Conservation (phyloP, 441 rosid genomes). For the Populus hybrid region DNA sequence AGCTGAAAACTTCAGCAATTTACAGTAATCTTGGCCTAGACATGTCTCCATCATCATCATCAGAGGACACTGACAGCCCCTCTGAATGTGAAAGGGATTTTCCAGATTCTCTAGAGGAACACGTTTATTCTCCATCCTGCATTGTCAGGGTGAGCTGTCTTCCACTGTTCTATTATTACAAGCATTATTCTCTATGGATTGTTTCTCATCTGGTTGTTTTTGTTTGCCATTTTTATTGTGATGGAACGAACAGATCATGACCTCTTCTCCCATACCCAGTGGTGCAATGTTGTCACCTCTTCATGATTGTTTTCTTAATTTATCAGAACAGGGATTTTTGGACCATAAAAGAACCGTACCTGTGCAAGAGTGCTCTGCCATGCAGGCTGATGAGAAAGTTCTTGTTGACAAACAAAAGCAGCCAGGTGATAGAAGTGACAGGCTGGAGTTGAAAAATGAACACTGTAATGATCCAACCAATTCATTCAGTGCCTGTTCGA, state of each 20-base stretch:
- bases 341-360: background rate
- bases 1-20: background rate
- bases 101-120: background rate
- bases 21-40: background rate
- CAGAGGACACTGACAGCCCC: background rate
- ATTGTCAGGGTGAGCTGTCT: constrained; percentile 3
- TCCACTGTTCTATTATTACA: background rate
- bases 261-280: background rate
- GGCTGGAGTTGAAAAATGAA: background rate
- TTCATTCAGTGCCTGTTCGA: background rate
- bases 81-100: background rate
- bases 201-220: background rate
- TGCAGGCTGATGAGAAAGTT: background rate
- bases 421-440: background rate
- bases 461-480: background rate
- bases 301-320: background rate
- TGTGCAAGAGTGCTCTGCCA: background rate
- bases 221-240: background rate
- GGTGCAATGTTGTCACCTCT: background rate
- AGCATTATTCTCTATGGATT: no score
- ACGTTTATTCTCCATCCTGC: background rate
- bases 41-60: constrained; percentile 1
- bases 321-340: background rate
- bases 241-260: background rate
- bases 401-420: background rate